Evolutionary conservation across 2,329 filamentous ascomycete genomes (phyloP), one percentile per base, ranked within the genome.

Genomic region (Aspergillus japonicus): DNA sequence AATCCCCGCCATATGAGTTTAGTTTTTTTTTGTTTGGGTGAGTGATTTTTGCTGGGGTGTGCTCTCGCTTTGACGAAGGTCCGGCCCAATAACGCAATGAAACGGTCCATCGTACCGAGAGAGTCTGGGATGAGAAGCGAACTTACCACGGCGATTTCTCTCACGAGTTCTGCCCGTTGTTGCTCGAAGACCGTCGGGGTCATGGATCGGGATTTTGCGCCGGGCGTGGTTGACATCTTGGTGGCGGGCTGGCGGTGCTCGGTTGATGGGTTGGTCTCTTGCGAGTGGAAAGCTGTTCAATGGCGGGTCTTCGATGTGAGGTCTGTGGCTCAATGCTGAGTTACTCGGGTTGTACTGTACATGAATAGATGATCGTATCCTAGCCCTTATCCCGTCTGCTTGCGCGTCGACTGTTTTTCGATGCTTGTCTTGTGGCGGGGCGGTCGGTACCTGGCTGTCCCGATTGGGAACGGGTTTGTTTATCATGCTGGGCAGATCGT

Each of bases 81-180:
- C 26, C 26, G 26, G 3, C 26, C 26, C 26, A 35, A 35, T 12
- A 14, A 35, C 33, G 26, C n/a, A 10, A 7, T 0, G 11, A 54
- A 1, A 16, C 19, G 23, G 23, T 10, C 11, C 33, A 21, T 47
- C 19, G 42, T 50, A 12, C 5, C 24, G 26, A 33, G 44, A 35
- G 44, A 51, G 47, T 24, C 16, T 4, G 6, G 10, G 42, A 16
- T 12, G 6, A 44, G 26, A n/a, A 6, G 24, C 49, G 14, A n/a
- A 65, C 75, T 66, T 58, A 78, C 78, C 58, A 76, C 69, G 1
- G 78, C 77, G 58, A 80, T 80, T 57, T 80, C 78, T 14, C 71
- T 64, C 2, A 80, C 71, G 5, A 80, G 68, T 61, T 76, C 76
- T 50, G 73, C 72, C 44, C 78, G 73, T 57, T 80, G 77, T 57